Conservation (phyloP, 768 basidiomycete genomes). For the Paxillus rubicundulus region DNA sequence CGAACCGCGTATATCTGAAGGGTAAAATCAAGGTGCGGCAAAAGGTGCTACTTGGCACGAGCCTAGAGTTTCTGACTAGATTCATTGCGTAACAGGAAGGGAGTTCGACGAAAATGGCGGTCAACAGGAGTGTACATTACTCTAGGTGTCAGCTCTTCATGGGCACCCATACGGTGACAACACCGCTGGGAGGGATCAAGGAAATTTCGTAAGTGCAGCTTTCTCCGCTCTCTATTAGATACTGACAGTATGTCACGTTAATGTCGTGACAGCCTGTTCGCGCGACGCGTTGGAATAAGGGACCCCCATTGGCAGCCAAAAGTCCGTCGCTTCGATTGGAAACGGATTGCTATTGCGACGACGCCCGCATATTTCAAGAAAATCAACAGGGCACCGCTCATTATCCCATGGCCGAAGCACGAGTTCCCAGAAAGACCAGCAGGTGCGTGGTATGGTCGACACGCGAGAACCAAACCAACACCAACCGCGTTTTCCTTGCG, state of each 20-base stretch:
- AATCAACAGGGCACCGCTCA: conserved; percentile 33
- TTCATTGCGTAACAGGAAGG: conserved; percentile 13
- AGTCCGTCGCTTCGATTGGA: conserved; percentile 64
- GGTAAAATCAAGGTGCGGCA: conserved; percentile 33
- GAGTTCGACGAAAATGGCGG: conserved; percentile 20
- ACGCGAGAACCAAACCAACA: neutral
- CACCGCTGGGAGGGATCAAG: conserved; percentile 31
- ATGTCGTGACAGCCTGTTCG: conserved; percentile 60
- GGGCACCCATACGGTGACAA: conserved; percentile 49
- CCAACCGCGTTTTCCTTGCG: neutral
- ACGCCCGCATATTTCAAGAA: conserved; percentile 49
- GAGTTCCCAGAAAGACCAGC: conserved; percentile 38
- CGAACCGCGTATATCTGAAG: conserved; percentile 64
- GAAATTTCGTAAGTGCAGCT: conserved; percentile 44
- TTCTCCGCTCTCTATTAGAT: neutral
- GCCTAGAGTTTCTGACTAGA: conserved; percentile 1
- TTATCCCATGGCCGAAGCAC: conserved; percentile 70
- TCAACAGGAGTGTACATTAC: conserved; percentile 56
- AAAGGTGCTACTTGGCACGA: neutral
- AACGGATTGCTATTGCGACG: conserved; percentile 66
- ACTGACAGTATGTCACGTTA: conserved; percentile 27
- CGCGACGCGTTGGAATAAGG: conserved; percentile 63
- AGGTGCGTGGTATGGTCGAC: conserved; percentile 15
- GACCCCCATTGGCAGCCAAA: conserved; percentile 56
- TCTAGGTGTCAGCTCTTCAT: conserved; percentile 78